Conservation (phyloP, 2,329 filamentous ascomycete species). For the Colletotrichum salicis region DNA sequence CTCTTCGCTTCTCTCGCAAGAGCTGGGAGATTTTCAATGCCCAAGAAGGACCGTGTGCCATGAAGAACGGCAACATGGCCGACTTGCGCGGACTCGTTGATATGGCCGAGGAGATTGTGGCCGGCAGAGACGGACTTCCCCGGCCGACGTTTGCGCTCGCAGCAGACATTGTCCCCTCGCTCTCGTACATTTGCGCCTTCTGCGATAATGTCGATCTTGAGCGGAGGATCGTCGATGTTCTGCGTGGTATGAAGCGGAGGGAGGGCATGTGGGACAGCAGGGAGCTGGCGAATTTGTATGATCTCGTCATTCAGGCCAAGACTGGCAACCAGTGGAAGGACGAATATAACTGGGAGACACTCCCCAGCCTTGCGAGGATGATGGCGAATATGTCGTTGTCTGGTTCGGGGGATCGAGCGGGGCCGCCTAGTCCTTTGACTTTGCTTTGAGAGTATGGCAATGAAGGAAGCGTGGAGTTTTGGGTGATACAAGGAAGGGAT, state of each 20-base stretch:
- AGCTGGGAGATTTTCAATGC: conserved; percentile 20
- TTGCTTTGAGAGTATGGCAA: not conserved
- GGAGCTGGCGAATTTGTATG: conserved; percentile 32
- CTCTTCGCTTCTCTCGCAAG: conserved; percentile 6
- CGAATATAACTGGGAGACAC: conserved; percentile 31
- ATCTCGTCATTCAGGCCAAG: conserved; percentile 9
- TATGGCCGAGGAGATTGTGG: conserved; percentile 23
- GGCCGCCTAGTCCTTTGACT: not conserved
- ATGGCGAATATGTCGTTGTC: conserved; percentile 12
- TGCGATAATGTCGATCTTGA: conserved; percentile 29
- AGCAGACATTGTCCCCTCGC: conserved; percentile 23
- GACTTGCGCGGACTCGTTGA: conserved; percentile 1
- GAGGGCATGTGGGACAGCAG: conserved; percentile 36
- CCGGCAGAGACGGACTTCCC: not conserved
- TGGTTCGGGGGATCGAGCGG: not conserved
- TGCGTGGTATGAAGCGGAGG: conserved; percentile 29
- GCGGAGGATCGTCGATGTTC: conserved; percentile 24
- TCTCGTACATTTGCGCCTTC: conserved; percentile 32
- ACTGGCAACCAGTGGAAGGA: conserved; percentile 18
- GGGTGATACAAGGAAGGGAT: not conserved
- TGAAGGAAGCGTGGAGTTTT: not conserved
- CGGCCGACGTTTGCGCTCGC: conserved; percentile 20
- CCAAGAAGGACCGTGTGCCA: conserved; percentile 3
- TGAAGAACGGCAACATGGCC: not conserved
- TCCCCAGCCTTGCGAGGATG: conserved; percentile 17